phyloP scores from a whole-genome alignment of 805 yeast species.

The Saturnispora quitensis region DNA sequence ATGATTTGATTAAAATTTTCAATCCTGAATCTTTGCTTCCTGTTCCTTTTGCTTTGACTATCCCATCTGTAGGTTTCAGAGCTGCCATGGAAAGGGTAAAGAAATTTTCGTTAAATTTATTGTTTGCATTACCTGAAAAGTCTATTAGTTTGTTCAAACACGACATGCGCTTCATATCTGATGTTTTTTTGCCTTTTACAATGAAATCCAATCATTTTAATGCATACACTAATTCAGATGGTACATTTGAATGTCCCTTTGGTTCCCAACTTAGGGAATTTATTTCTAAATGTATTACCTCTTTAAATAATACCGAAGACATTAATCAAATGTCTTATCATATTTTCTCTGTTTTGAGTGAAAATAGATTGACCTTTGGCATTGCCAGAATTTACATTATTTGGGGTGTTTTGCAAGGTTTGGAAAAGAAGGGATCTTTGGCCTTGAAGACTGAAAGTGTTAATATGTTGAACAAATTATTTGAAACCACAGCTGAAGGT shows the following conservation, averaged over 20 bases:
- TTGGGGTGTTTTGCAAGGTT: slow-evolving; percentile 49
- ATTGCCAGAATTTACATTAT: slow-evolving; percentile 59
- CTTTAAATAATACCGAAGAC: slow-evolving; percentile 18
- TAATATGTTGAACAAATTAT: slow-evolving; percentile 26
- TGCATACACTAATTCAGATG: slow-evolving; percentile 29
- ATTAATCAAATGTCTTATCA: slow-evolving; percentile 19
- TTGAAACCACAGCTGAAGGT: slow-evolving; percentile 26
- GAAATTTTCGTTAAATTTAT: slow-evolving; percentile 46
- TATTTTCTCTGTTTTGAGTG: slow-evolving; percentile 38
- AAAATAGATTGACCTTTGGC: slow-evolving; percentile 47
- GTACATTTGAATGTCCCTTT: slow-evolving; percentile 40
- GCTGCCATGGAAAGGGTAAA: slow-evolving; percentile 75
- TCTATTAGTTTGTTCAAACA: slow-evolving; percentile 40
- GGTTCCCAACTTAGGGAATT: slow-evolving; percentile 45
- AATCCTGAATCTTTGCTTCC: slow-evolving; percentile 43
- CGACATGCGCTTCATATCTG: slow-evolving; percentile 32
- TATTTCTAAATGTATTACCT: slow-evolving; percentile 30
- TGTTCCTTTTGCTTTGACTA: slow-evolving; percentile 61
- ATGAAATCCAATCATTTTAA: slow-evolving; percentile 55
- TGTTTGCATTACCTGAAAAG: slow-evolving; percentile 41
- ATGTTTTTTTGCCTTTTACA: slow-evolving; percentile 45
- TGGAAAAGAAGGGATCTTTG: slow-evolving; percentile 19
- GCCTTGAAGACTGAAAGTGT: slow-evolving; percentile 24
- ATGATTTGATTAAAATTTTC: slow-evolving; percentile 50
- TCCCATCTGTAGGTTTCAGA: slow-evolving; percentile 67